A percentile compares a stretch with the other conserved stretches of the same genome.
Conservation (phyloP, 2,329 filamentous ascomycete genomes). For the Ophiostoma ulmi region DNA sequence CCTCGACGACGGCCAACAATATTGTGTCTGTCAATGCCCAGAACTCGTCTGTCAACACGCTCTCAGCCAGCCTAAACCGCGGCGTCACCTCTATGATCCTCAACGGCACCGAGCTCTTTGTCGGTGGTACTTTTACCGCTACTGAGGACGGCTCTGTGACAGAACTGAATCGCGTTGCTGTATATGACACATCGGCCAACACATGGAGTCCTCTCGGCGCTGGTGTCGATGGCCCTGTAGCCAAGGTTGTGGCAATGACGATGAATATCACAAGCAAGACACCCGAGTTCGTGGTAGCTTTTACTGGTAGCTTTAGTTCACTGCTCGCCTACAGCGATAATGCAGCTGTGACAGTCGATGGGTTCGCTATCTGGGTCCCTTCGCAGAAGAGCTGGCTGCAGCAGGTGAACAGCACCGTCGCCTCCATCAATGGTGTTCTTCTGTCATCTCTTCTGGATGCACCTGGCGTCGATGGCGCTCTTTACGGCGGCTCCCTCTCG, state of each 20-base stretch:
- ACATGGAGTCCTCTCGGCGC: slow-evolving; percentile 75
- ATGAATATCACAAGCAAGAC: slow-evolving; percentile 68
- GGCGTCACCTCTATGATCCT: slow-evolving; percentile 67
- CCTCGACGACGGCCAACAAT: slow-evolving; percentile 61
- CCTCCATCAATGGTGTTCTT: slow-evolving; percentile 66
- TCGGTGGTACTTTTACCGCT: slow-evolving; percentile 79
- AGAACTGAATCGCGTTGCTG: slow-evolving; percentile 70
- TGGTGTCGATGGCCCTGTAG: slow-evolving; percentile 76
- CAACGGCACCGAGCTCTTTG: slow-evolving; percentile 63
- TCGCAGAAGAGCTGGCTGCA: slow-evolving; percentile 82
- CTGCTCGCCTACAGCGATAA: slow-evolving; percentile 64
- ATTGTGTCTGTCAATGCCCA: slow-evolving; percentile 67
- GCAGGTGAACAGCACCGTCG: slow-evolving; percentile 62
- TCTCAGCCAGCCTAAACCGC: slow-evolving; percentile 72
- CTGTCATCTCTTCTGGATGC: slow-evolving; percentile 63
- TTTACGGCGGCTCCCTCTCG: slow-evolving; percentile 79
- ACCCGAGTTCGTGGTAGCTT: slow-evolving; percentile 67
- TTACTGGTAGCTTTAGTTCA: slow-evolving; percentile 74
- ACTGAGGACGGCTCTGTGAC: slow-evolving; percentile 56
- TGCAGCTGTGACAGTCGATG: slow-evolving; percentile 56
- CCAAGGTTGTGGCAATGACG: slow-evolving; percentile 66
- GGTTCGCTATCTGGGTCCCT: slow-evolving; percentile 89
- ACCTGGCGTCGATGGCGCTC: slow-evolving; percentile 50
- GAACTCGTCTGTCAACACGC: slow-evolving; percentile 56
- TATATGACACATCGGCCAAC: slow-evolving; percentile 64